Conservation (phyloP, 805 yeast genomes). For the Debaryomyces castellii region DNA sequence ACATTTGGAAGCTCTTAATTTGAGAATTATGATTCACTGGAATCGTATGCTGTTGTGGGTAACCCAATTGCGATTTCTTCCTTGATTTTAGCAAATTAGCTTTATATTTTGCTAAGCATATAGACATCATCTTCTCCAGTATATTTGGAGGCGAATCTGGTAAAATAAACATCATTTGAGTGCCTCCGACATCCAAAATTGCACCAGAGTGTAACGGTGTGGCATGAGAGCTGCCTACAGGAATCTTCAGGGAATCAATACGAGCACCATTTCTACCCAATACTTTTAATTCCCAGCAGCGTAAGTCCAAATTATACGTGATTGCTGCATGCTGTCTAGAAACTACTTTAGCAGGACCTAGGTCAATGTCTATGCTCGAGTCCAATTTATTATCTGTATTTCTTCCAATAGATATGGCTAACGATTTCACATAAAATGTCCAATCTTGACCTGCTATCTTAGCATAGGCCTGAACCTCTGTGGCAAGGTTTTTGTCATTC, state of each 20-base stretch:
- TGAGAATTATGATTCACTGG: conserved; percentile 11
- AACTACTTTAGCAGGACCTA: conserved; percentile 98
- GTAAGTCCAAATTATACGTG: conserved; percentile 66
- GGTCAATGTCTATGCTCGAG: conserved; percentile 69
- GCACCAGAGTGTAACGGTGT: conserved; percentile 81
- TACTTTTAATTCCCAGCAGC: conserved; percentile 85
- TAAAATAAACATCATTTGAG: conserved; percentile 97
- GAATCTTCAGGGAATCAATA: conserved; percentile 67
- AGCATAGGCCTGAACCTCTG: conserved; percentile 96
- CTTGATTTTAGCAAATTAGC: conserved; percentile 19
- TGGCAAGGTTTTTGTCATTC: conserved; percentile 65
- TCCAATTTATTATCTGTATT: conserved; percentile 48
- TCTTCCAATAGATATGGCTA: conserved; percentile 82
- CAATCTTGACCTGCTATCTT: conserved; percentile 90
- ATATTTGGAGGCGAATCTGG: conserved; percentile 85
- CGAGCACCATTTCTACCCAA: conserved; percentile 92
- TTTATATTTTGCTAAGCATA: conserved; percentile 34
- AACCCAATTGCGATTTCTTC: conserved; percentile 13
- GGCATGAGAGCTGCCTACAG: conserved; percentile 48
- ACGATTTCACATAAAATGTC: conserved; percentile 88
- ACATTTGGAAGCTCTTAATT: conserved; percentile 55
- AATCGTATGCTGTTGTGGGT: conserved; percentile 16
- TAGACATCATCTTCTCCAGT: conserved; percentile 45
- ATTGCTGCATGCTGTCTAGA: conserved; percentile 87
- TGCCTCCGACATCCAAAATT: conserved; percentile 90